A percentile compares a stretch with the other conserved stretches of the same genome.
phyloP scores from a whole-genome alignment of 257 asterid species.

The Hygrophila difformis region DNA sequence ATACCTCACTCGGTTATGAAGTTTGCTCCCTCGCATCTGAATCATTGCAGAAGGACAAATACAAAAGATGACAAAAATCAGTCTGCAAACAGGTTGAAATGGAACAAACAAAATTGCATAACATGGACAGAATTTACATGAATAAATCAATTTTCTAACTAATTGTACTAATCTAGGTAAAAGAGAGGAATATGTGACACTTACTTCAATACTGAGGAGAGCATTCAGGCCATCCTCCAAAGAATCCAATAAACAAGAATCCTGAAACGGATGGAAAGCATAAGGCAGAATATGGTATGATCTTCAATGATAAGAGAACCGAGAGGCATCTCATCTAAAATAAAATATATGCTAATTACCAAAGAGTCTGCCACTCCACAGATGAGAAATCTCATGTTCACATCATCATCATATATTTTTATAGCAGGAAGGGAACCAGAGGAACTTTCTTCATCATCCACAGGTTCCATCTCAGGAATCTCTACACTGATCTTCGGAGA shows the following conservation, averaged over 20 bases:
- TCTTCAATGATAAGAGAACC: neutral
- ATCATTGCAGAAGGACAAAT: conserved; percentile 15
- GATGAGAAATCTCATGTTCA: conserved; percentile 68
- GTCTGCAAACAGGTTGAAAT: conserved; percentile 6
- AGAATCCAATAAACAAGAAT: conserved; percentile 49
- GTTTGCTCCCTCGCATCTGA: conserved; percentile 95
- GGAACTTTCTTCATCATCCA: conserved; percentile 71
- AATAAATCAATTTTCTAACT: conserved; percentile 7
- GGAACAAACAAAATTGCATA: neutral
- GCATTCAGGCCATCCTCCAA: conserved; percentile 90
- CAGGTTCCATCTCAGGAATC: conserved; percentile 54
- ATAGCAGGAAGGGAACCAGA: conserved; percentile 75
- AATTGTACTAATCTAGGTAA: neutral
- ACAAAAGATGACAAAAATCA: conserved; percentile 11
- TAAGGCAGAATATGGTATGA: conserved; percentile 8
- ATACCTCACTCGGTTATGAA: conserved; percentile 93
- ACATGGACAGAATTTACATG: neutral
- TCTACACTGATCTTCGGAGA: conserved; percentile 63
- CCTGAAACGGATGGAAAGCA: conserved; percentile 39
- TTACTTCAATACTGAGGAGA: conserved; percentile 80
- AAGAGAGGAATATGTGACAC: too few species aligned
- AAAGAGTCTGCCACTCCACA: conserved; percentile 64
- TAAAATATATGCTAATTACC: conserved; percentile 43
- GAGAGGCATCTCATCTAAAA: too few species aligned
- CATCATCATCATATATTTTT: conserved; percentile 83